These are phyloP conservation scores for Craspedostauros australis DNA, from an alignment of 108 stramenopile species.

Conservation along the genomic window DNA sequence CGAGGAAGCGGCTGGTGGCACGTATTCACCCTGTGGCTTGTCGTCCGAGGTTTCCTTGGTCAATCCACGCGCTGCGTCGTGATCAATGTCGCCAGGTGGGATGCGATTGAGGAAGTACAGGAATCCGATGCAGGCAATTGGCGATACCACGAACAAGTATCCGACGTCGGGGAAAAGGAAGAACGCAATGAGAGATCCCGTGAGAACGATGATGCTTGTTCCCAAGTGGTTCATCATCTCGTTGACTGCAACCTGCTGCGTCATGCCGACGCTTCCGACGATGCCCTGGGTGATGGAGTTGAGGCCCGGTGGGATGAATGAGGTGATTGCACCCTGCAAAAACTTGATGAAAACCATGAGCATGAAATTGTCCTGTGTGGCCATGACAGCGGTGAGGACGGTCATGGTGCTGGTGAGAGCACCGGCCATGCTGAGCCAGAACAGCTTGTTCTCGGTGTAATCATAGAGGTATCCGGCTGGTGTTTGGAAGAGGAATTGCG, in stretches of 20 bases:
- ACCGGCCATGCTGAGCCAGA: constrained; percentile 59
- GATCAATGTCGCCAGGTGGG: constrained; percentile 74
- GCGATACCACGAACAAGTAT: constrained; percentile 71
- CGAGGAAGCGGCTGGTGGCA: constrained; percentile 4
- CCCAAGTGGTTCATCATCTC: constrained; percentile 90
- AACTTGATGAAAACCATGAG: constrained; percentile 80
- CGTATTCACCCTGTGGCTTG: constrained; percentile 17
- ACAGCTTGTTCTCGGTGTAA: constrained; percentile 66
- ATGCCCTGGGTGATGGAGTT: constrained; percentile 88
- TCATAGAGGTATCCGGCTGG: constrained; percentile 87
- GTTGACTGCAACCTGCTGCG: constrained; percentile 72
- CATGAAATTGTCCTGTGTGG: constrained; percentile 57
- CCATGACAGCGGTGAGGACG: constrained; percentile 65
- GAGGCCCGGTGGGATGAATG: constrained; percentile 81
- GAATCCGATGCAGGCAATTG: constrained; percentile 74
- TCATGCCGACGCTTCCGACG: constrained; percentile 82
- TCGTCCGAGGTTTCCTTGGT: constrained; percentile 7
- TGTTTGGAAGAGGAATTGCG: constrained; percentile 84
- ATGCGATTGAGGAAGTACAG: constrained; percentile 63
- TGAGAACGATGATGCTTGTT: constrained; percentile 77
- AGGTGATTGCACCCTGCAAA: constrained; percentile 75
- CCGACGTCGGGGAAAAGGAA: constrained; percentile 72
- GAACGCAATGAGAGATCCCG: constrained; percentile 55
- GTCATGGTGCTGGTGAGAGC: constrained; percentile 61
- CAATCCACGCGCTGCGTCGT: constrained; percentile 79